These are phyloP conservation scores for Colletotrichum eremochloae DNA, from an alignment of 2,329 filamentous ascomycete species.

Conservation along the genomic window DNA sequence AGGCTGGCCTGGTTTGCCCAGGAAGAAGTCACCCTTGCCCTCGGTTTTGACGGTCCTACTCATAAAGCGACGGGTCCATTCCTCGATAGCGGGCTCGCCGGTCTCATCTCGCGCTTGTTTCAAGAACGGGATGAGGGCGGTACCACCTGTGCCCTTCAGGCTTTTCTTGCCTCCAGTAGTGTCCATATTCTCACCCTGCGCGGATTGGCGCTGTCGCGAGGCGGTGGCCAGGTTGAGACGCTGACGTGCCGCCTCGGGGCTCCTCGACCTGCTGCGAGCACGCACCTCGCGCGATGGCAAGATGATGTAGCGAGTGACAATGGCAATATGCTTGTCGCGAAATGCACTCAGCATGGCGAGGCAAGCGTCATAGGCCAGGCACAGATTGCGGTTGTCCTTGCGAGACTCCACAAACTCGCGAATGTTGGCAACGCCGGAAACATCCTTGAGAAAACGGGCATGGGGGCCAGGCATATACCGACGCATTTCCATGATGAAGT, in stretches of 20 bases:
- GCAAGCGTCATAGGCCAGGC: slow-evolving; percentile 90
- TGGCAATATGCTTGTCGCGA: slow-evolving; percentile 94
- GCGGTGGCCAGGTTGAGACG: slow-evolving; percentile 74
- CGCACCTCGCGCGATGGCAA: slow-evolving; percentile 84
- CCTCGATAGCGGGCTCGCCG: slow-evolving; percentile 85
- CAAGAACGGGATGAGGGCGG: slow-evolving; percentile 92
- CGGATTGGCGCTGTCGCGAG: slow-evolving; percentile 57
- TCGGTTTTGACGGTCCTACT: slow-evolving; percentile 63
- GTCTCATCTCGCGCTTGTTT: slow-evolving; percentile 98
- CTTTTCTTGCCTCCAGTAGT: slow-evolving; percentile 62
- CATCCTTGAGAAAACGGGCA: slow-evolving; percentile 87
- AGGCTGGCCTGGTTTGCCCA: slow-evolving; percentile 62
- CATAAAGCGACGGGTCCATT: slow-evolving; percentile 72
- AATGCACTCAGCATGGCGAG: slow-evolving; percentile 77
- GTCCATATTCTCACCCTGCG: slow-evolving; percentile 34
- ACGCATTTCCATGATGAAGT: slow-evolving; percentile 98
- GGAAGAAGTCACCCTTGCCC: slow-evolving; percentile 69
- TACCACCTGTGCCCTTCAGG: slow-evolving; percentile 91
- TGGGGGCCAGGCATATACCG: slow-evolving; percentile 96
- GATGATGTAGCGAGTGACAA: slow-evolving; percentile 96
- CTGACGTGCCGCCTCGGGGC: slow-evolving; percentile 64
- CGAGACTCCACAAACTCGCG: slow-evolving; percentile 80
- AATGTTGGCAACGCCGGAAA: slow-evolving; percentile 86
- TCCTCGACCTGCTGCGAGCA: slow-evolving; percentile 71
- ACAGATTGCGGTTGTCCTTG: slow-evolving; percentile 74